Evolutionary conservation across 1,139 yeast genomes (phyloP).

Genomic region (Candida glucosophila): DNA sequence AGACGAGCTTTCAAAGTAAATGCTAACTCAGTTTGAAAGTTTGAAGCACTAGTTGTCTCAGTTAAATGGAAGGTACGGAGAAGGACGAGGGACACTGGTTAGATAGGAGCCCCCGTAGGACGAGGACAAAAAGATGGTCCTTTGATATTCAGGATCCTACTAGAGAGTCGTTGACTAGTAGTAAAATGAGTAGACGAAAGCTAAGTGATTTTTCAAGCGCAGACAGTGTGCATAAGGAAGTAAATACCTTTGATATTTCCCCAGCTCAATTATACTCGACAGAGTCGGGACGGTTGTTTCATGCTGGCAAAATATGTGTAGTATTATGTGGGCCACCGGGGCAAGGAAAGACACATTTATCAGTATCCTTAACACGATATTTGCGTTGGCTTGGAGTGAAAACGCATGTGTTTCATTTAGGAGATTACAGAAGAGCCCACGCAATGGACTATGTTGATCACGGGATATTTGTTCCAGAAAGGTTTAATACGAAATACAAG

Average conservation of each 20-base stretch:
- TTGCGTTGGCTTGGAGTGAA: conserved; percentile 93
- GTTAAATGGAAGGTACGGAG: too few species aligned
- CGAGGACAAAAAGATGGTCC: conserved; percentile 39
- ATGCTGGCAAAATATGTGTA: conserved; percentile 90
- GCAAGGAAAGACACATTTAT: conserved; percentile 87
- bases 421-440: conserved; percentile 74
- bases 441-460: conserved; percentile 49
- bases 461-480: conserved; percentile 62
- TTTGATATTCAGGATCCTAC: conserved; percentile 25
- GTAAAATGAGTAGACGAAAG: conserved; percentile 23
- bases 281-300: conserved; percentile 82
- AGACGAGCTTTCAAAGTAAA: too few species aligned
- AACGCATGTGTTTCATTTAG: conserved; percentile 85
- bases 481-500: conserved; percentile 45
- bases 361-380: conserved; percentile 86
- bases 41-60: too few species aligned
- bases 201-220: conserved; percentile 34
- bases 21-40: too few species aligned
- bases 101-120: conserved; percentile 16
- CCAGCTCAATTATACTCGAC: conserved; percentile 91
- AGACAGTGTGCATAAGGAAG: conserved; percentile 49
- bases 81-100: conserved; percentile 1
- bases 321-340: conserved; percentile 93
- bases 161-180: too few species aligned
- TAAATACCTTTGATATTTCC: conserved; percentile 44